phyloP scores from a whole-genome alignment of 192 early-diverging fungal species.

The Geranomyces variabilis region DNA sequence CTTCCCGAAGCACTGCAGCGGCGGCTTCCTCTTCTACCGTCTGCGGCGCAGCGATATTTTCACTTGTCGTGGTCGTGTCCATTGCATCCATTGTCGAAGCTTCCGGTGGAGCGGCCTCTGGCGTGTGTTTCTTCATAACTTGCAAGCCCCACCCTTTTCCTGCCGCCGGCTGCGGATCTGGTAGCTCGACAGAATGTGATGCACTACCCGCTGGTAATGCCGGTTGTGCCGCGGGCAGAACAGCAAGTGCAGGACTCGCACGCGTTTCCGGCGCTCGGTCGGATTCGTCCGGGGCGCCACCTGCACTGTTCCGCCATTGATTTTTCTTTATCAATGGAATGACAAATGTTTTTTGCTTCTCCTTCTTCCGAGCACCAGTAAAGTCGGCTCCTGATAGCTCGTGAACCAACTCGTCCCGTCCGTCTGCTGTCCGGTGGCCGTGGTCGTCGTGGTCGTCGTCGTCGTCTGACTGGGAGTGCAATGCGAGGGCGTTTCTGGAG shows the following conservation, averaged over 20 bases:
- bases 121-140: slow-evolving; percentile 33
- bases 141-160: slow-evolving; percentile 37
- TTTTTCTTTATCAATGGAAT: slow-evolving; percentile 48
- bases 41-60: too few relatives aligned
- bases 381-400: slow-evolving; percentile 8
- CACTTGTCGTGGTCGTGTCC: neutral
- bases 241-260: too few relatives aligned
- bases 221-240: too few relatives aligned
- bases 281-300: neutral
- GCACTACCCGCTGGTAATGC: too few relatives aligned
- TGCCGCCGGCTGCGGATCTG: neutral
- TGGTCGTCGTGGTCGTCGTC: neutral
- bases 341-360: slow-evolving; percentile 25
- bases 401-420: slow-evolving; percentile 8
- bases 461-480: neutral
- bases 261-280: neutral
- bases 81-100: neutral
- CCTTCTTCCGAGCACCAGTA: neutral
- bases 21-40: slow-evolving; percentile 38
- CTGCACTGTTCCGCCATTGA: slow-evolving; percentile 31
- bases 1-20: slow-evolving; percentile 33
- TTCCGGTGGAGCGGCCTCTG: neutral
- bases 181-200: too few relatives aligned
- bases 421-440: neutral
- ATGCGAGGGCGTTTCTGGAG: neutral